These are phyloP conservation scores for Termitomyces sp. DNA, from an alignment of 768 basidiomycete species.

Conservation along the genomic window DNA sequence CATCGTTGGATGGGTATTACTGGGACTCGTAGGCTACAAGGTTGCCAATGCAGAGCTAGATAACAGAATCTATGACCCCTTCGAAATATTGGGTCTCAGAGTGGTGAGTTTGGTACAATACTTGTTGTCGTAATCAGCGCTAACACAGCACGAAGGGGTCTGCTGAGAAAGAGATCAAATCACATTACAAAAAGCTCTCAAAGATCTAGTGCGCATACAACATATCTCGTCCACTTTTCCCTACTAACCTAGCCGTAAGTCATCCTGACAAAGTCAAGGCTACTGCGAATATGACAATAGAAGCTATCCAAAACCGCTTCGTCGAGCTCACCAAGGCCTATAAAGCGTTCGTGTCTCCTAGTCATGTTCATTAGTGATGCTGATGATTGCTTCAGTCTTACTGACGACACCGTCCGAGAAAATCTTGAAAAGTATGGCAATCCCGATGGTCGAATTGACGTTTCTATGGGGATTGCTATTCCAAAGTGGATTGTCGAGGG, in stretches of 20 bases:
- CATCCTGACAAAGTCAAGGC: slow-evolving; percentile 96
- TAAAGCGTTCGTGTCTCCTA: slow-evolving; percentile 65
- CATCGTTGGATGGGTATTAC: slow-evolving; percentile 65
- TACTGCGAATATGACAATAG: slow-evolving; percentile 75
- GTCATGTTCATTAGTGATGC: neutral
- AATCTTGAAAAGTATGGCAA: slow-evolving; percentile 89
- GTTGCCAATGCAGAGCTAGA: slow-evolving; percentile 53
- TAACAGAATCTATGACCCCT: slow-evolving; percentile 84
- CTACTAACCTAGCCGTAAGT: slow-evolving; percentile 31
- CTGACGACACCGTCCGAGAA: slow-evolving; percentile 86
- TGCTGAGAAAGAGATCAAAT: slow-evolving; percentile 90
- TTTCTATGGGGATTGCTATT: slow-evolving; percentile 91
- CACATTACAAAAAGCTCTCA: slow-evolving; percentile 90
- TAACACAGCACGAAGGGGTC: slow-evolving; percentile 38
- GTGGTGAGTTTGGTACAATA: slow-evolving; percentile 37
- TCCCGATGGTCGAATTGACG: slow-evolving; percentile 94
- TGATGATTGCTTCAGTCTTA: slow-evolving; percentile 46
- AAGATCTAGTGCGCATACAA: slow-evolving; percentile 60
- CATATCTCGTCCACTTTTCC: neutral
- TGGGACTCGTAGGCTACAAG: slow-evolving; percentile 64
- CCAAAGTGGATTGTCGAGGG: slow-evolving; percentile 92
- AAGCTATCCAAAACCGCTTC: slow-evolving; percentile 81
- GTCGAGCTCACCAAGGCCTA: slow-evolving; percentile 96
- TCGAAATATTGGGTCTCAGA: slow-evolving; percentile 82
- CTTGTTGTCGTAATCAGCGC: neutral